These are phyloP conservation scores for Teratosphaeria pseudoeucalypti DNA, from an alignment of 2,329 filamentous ascomycete species.

Conservation along the genomic window DNA sequence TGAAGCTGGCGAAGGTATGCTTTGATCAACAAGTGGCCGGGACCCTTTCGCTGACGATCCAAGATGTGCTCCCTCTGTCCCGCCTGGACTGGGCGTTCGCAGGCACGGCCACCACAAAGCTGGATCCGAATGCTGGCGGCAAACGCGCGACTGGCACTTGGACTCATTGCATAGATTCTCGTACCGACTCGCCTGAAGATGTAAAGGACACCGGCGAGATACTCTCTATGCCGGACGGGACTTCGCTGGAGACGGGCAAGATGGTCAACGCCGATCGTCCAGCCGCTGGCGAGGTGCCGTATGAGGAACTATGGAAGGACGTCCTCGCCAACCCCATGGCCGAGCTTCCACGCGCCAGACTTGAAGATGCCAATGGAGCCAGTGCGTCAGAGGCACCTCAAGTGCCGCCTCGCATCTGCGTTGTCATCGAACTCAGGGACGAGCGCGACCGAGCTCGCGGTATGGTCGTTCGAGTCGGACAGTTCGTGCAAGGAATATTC, in stretches of 20 bases:
- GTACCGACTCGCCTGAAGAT: slow-evolving; percentile 28
- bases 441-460: slow-evolving; percentile 32
- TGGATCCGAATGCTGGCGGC: slow-evolving; percentile 1
- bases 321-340: neutral
- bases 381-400: neutral
- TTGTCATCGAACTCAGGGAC: slow-evolving; percentile 13
- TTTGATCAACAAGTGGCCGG: neutral
- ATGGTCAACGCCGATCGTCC: slow-evolving; percentile 52
- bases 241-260: slow-evolving; percentile 45
- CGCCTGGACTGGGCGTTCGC: slow-evolving; percentile 57
- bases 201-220: slow-evolving; percentile 49
- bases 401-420: slow-evolving; percentile 4
- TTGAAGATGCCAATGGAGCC: slow-evolving; percentile 5
- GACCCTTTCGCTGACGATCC: neutral
- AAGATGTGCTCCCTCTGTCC: slow-evolving; percentile 18
- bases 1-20: neutral
- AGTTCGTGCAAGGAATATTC: slow-evolving; percentile 47
- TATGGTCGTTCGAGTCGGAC: slow-evolving; percentile 44
- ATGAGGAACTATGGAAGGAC: slow-evolving; percentile 39
- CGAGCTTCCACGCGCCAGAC: neutral
- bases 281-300: slow-evolving; percentile 33
- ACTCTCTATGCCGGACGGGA: slow-evolving; percentile 32
- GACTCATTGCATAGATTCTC: slow-evolving; percentile 52
- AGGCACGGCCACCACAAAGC: slow-evolving; percentile 39
- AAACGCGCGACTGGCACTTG: slow-evolving; percentile 31